These are phyloP conservation scores for Stephania cephalantha DNA, from an alignment of 164 flowering plant species.

Conservation along the genomic window DNA sequence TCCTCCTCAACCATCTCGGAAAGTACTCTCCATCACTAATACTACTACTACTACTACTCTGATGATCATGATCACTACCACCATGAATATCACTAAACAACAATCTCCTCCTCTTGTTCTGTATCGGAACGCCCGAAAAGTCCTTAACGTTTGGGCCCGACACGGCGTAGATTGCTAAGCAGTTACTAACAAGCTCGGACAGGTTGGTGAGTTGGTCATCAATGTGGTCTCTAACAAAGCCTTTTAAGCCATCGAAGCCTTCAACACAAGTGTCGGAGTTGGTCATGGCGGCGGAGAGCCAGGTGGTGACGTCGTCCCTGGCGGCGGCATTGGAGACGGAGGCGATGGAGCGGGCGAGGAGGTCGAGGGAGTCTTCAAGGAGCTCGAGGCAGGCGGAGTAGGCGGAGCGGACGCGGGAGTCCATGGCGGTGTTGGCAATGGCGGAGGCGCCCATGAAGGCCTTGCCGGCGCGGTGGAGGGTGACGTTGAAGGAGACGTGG, in stretches of 20 bases:
- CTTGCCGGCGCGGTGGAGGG: conserved; percentile 38
- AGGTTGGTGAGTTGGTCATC: conserved; percentile 28
- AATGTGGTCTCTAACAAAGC: conserved; percentile 52
- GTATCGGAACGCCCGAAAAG: conserved; percentile 67
- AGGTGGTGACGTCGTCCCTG: conserved; percentile 65
- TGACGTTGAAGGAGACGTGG: conserved; percentile 64
- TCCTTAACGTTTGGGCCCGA: conserved; percentile 24
- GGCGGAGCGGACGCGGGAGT: conserved; percentile 51
- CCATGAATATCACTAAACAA: conserved; percentile 35
- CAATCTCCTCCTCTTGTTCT: conserved; percentile 48
- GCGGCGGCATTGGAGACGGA: conserved; percentile 27
- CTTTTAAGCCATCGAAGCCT: conserved; percentile 46
- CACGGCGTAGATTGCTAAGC: conserved; percentile 57
- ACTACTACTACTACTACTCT: too few relatives aligned
- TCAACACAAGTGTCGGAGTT: conserved; percentile 92
- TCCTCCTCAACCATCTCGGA: conserved; percentile 54
- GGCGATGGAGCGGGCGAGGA: conserved; percentile 47
- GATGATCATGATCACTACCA: too few relatives aligned
- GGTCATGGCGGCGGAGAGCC: conserved; percentile 90
- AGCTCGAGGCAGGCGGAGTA: conserved; percentile 80
- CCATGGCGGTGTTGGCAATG: conserved; percentile 43
- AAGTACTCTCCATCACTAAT: conserved; percentile 7
- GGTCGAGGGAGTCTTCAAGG: conserved; percentile 64
- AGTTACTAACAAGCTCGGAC: conserved; percentile 57
- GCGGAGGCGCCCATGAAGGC: conserved; percentile 43